Evolutionary conservation across 2,329 filamentous ascomycete genomes (phyloP).

Genomic region (Cladosporium phlei): DNA sequence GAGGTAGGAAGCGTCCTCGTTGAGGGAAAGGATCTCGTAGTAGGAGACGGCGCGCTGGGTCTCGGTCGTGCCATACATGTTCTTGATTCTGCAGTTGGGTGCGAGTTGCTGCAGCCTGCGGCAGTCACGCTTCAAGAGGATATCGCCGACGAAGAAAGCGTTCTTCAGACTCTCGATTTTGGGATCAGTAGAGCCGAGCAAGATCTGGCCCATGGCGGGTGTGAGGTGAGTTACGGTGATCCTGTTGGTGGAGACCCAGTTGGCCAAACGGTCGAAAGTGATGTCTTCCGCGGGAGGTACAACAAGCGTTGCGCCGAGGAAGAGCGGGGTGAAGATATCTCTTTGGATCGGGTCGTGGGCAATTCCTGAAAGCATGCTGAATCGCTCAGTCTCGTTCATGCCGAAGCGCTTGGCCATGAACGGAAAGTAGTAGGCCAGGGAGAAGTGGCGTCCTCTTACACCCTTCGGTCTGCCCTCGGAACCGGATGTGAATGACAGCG

Average conservation of each 20-base stretch:
- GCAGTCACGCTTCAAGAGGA: conserved; percentile 81
- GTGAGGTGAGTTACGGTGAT: conserved; percentile 84
- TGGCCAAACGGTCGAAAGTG: conserved; percentile 74
- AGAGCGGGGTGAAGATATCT: conserved; percentile 87
- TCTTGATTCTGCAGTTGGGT: conserved; percentile 68
- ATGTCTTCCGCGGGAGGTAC: conserved; percentile 80
- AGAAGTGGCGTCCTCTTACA: conserved; percentile 82
- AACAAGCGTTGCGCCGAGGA: conserved; percentile 73
- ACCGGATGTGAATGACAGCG: conserved; percentile 59
- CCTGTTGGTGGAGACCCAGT: conserved; percentile 76
- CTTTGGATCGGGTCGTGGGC: conserved; percentile 63
- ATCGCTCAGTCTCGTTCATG: conserved; percentile 65
- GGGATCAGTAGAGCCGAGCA: conserved; percentile 80
- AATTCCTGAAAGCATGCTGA: conserved; percentile 81
- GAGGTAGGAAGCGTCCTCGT: conserved; percentile 59
- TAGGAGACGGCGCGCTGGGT: conserved; percentile 77
- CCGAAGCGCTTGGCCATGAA: conserved; percentile 89
- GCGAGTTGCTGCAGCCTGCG: conserved; percentile 69
- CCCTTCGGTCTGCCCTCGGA: conserved; percentile 78
- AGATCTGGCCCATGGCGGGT: conserved; percentile 92
- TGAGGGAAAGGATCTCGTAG: conserved; percentile 67
- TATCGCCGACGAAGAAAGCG: conserved; percentile 88
- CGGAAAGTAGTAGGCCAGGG: conserved; percentile 76
- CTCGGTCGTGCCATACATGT: conserved; percentile 88
- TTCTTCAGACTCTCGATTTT: conserved; percentile 55